Conservation (phyloP, 2,329 filamentous ascomycete species). For the Aspergillus chevalieri region DNA sequence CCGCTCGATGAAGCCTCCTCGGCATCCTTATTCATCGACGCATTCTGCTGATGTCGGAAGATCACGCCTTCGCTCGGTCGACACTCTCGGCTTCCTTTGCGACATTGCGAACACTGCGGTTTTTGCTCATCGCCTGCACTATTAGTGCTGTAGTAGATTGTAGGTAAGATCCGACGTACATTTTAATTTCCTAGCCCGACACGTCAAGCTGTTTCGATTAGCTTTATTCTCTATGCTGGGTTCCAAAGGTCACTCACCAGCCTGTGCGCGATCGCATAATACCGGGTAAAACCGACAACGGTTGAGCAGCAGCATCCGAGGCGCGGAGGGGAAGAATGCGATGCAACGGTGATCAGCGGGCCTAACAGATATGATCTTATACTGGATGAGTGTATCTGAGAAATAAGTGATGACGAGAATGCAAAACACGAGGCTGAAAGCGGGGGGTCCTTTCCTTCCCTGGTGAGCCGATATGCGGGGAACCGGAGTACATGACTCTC, state of each 20-base stretch:
- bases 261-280: constrained; percentile 39
- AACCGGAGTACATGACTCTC: too few species aligned
- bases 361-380: too few species aligned
- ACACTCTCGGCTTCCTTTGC: constrained; percentile 56
- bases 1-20: constrained; percentile 30
- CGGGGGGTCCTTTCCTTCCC: too few species aligned
- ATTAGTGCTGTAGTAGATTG: constrained; percentile 4
- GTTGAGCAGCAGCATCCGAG: constrained; percentile 18
- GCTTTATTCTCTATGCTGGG: neutral
- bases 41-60: constrained; percentile 64
- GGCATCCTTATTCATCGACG: constrained; percentile 55
- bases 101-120: constrained; percentile 56
- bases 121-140: constrained; percentile 50
- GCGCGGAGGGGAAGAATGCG: too few species aligned
- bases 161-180: constrained; percentile 32
- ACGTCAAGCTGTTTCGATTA: constrained; percentile 44
- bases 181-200: constrained; percentile 58
- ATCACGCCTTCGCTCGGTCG: constrained; percentile 57
- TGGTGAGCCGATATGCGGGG: too few species aligned
- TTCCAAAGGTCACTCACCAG: constrained; percentile 28
- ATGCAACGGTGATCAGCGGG: too few species aligned
- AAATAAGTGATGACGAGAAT: too few species aligned
- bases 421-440: too few species aligned
- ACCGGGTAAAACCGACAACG: constrained; percentile 21
- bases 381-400: too few species aligned